These are phyloP conservation scores for Chloranthus sessilifolius DNA, from an alignment of 164 flowering plant genomes.

Conservation along the genomic window DNA sequence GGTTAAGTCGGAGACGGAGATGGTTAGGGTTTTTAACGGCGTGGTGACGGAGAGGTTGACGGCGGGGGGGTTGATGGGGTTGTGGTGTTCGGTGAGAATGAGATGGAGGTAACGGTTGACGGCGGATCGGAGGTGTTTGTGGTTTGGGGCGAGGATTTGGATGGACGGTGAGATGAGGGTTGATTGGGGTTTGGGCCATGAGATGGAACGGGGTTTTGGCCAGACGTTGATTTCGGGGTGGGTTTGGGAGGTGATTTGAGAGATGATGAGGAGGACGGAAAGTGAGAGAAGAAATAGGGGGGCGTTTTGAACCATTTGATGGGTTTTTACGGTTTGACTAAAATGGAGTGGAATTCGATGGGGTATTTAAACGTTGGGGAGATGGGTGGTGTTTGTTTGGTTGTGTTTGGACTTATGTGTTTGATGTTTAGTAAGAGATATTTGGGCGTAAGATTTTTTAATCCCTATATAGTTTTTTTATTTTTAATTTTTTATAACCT, in stretches of 20 bases:
- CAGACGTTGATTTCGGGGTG: constrained; percentile 51
- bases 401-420: constrained; percentile 5
- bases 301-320: background rate
- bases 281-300: background rate
- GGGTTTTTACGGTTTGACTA: background rate
- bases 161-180: constrained; percentile 38
- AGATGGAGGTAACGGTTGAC: constrained; percentile 35
- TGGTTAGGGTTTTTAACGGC: constrained; percentile 21
- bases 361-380: too few species aligned
- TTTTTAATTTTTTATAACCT: too few species aligned
- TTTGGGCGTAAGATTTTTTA: too few species aligned
- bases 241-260: constrained; percentile 4
- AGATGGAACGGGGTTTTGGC: constrained; percentile 56
- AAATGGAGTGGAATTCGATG: background rate
- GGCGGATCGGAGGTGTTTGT: constrained; percentile 43
- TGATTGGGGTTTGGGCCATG: constrained; percentile 46
- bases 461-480: too few species aligned
- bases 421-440: too few species aligned
- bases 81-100: constrained; percentile 41
- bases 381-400: background rate
- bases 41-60: constrained; percentile 22
- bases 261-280: background rate
- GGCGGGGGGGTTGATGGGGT: constrained; percentile 30
- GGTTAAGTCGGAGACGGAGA: constrained; percentile 30
- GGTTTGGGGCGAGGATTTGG: constrained; percentile 36